Conservation (phyloP, 2,329 filamentous ascomycete species). For the Monosporascus sp. region DNA sequence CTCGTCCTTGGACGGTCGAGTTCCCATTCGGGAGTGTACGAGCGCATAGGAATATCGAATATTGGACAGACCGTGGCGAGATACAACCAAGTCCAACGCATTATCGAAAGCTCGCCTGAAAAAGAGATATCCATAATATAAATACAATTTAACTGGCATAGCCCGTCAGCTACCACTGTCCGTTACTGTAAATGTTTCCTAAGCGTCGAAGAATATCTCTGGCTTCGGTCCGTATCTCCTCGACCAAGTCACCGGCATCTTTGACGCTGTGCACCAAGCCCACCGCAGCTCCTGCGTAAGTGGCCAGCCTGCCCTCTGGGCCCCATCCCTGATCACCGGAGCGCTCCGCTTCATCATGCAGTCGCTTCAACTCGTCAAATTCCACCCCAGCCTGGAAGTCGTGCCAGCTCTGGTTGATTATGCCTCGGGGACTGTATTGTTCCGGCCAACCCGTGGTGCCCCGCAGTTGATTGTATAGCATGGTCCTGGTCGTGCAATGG, state of each 20-base stretch:
- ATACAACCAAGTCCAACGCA: too few species aligned
- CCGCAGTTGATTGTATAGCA: constrained; percentile 39
- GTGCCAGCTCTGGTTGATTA: constrained; percentile 33
- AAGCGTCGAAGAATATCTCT: constrained; percentile 9
- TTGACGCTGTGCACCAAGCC: constrained; percentile 38
- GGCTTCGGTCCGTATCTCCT: constrained; percentile 24
- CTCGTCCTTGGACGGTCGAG: too few species aligned
- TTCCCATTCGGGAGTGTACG: too few species aligned
- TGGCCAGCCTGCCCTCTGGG: constrained; percentile 40
- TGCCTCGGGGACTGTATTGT: constrained; percentile 31
- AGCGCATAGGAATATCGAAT: too few species aligned
- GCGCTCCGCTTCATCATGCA: constrained; percentile 35
- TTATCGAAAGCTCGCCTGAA: too few species aligned
- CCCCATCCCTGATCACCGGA: constrained; percentile 42
- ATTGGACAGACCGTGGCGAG: too few species aligned
- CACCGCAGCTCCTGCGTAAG: constrained; percentile 42
- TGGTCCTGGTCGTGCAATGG: constrained; percentile 33
- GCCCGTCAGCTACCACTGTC: too few species aligned
- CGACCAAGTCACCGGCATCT: constrained; percentile 33
- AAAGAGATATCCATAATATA: too few species aligned
- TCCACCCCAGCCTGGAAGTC: constrained; percentile 30
- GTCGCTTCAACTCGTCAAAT: constrained; percentile 40
- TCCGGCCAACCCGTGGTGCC: constrained; percentile 39
- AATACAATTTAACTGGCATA: too few species aligned
- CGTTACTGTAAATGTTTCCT: not conserved